Evolutionary conservation across 345 rosid genomes (phyloP), one percentile per base, ranked within the genome.

Genomic region (Camelina neglecta): DNA sequence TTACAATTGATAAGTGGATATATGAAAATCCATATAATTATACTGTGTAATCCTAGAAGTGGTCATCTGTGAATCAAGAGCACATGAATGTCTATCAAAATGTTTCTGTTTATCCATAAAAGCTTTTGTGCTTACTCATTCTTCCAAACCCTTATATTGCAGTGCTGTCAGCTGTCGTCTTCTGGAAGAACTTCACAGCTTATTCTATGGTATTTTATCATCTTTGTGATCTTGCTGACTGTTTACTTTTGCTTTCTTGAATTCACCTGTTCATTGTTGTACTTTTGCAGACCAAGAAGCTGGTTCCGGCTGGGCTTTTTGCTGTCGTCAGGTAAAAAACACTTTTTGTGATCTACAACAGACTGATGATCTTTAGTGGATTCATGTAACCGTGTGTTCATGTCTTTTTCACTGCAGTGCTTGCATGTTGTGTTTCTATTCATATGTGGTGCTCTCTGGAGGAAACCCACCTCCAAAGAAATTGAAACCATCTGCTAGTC

Each of bases 401-500:
- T 69, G 13, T 44, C 18, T 55, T 71, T 18, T 54, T 33, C 42
- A 18, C 48, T 49, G 65, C 86, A 95, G 99, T 86, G 91, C 90
- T 71, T 86, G 85, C 33, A 95, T 93, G 98, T 77, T 92, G 60
- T 88, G 85, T 79, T 93, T 93, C 85, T 96, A 88, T 72, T 74
- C 79, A 0, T 85, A 93, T 68, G 97, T 95, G 79, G 75, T 91
- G 78, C 63, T 88, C 41, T 86, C 98, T 2, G 98, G 99, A 67
- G 99, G 99, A 66, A 93, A 96, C 68, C 99, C 98, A 33, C 97
- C 97, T 36, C 99, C 98, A 55, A 93, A 89, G 85, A 90, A 93
- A 85, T 74, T 80, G 86, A 90, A 87, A 54, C 68, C 82, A 42
- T 67, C 89, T 67, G 82, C 85, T 4, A 74, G 53, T 71, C 66